phyloP scores from a whole-genome alignment of 2,329 filamentous ascomycete genomes.

The Venturia pyrina region DNA sequence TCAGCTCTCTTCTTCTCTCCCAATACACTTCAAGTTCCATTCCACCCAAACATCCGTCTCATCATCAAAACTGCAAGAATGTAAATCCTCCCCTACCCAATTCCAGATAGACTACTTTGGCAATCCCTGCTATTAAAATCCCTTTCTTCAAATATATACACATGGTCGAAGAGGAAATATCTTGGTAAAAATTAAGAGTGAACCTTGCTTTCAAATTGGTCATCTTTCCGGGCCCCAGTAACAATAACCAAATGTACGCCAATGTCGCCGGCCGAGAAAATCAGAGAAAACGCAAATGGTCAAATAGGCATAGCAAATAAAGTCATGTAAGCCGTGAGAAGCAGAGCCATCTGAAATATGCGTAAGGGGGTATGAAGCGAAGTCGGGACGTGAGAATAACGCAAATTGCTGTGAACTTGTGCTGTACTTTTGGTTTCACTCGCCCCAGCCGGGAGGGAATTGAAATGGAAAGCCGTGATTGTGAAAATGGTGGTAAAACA shows the following conservation, averaged over 20 bases:
- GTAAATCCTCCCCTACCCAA: background rate
- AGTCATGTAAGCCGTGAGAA: background rate
- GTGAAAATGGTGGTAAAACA: background rate
- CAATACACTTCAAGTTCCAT: too few relatives aligned
- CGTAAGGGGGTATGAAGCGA: slow-evolving; percentile 4
- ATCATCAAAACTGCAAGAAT: background rate
- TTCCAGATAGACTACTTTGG: background rate
- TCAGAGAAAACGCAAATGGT: background rate
- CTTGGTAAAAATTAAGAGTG: background rate
- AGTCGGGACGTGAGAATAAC: background rate
- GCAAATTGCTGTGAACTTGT: background rate
- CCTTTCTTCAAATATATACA: background rate
- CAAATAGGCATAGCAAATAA: background rate
- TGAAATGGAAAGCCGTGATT: background rate
- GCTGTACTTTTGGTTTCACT: background rate
- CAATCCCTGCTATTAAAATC: background rate
- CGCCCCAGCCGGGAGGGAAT: background rate
- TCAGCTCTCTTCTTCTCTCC: background rate
- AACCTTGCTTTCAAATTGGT: background rate
- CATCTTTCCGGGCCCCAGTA: background rate
- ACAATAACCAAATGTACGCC: background rate
- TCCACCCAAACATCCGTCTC: background rate
- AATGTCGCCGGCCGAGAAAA: background rate
- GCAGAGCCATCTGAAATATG: background rate
- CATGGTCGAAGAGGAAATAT: background rate